Evolutionary conservation across 768 basidiomycete species (phyloP).

Genomic region (Macrolepiota fuliginosa): DNA sequence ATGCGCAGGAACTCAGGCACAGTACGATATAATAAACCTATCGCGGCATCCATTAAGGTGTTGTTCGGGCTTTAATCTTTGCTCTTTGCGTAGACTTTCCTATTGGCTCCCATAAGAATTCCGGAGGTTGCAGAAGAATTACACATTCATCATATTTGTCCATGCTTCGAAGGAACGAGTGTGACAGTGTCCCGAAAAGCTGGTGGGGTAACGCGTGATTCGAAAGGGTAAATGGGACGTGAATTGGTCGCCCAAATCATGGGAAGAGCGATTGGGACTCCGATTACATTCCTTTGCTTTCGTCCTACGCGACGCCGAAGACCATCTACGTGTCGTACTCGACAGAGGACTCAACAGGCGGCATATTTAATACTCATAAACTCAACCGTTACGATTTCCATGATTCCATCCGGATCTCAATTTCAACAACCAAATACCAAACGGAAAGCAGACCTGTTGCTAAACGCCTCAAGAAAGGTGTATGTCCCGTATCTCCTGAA

Average conservation of each 20-base stretch:
- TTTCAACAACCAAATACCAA: too few relatives aligned
- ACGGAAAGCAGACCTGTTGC: slow-evolving; percentile 54
- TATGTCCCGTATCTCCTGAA: neutral
- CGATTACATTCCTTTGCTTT: neutral
- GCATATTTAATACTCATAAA: neutral
- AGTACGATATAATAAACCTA: neutral
- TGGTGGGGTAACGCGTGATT: slow-evolving; percentile 4
- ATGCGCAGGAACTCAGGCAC: neutral
- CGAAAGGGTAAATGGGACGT: slow-evolving; percentile 4
- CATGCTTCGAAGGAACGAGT: too few relatives aligned
- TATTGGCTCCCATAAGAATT: too few relatives aligned
- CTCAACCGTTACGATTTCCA: slow-evolving; percentile 2
- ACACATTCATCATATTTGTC: too few relatives aligned
- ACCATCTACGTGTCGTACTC: neutral
- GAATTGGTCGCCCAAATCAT: slow-evolving; percentile 3
- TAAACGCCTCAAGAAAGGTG: slow-evolving; percentile 56
- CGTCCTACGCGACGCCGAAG: slow-evolving; percentile 1
- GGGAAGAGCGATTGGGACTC: slow-evolving; percentile 2
- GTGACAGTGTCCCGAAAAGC: too few relatives aligned
- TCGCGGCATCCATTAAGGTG: neutral
- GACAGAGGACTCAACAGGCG: neutral
- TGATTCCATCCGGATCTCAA: slow-evolving; percentile 6
- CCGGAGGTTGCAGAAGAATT: too few relatives aligned
- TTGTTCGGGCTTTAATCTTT: neutral
- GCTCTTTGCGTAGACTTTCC: neutral